Evolutionary conservation across 2,329 filamentous ascomycete genomes (phyloP), one percentile per base, ranked within the genome.

Genomic region (Venturia pyrina): DNA sequence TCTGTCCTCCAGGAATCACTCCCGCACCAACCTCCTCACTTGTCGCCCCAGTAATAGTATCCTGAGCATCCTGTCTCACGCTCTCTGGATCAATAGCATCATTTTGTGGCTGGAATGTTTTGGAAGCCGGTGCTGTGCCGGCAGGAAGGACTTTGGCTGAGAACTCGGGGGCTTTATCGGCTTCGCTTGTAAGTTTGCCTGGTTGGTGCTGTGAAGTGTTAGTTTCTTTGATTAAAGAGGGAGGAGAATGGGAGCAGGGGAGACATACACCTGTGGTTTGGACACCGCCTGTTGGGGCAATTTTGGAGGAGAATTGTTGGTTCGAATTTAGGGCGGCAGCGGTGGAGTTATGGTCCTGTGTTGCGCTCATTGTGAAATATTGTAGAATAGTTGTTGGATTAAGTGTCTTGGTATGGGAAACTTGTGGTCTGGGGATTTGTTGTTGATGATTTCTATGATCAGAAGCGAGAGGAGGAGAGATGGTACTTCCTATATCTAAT

Each of bases 141-240:
- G 87, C 76, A 0, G 86, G 81, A 44, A 86, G 76, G 0, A 81
- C 82, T 73, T 91, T 69, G 32, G 84, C 82, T 70, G 82, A 78
- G 78, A 89, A 91, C 71, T 89, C 87, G 24, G 85, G 85, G 15
- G 76, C 72, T 32, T 78, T 77, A 64, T 88, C 86, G 69, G 85
- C 84, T 68, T 80, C 78, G 71, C 83, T 83, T 66, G 85, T 81
- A 68, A 84, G 81, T 70, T 81, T 78, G 64, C 88, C 88, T 3
- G 83, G 82, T 72, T 85, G 80, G 75, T 91, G 88, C 87, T 89
- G 69, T n/a, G 41, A 64, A 24, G 56, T 67, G 40, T 65, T 53
- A 65, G 64, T 21, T n/a, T 11, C 4, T 19, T 8, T 40, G 28
- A 17, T 59, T n/a, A 21, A 24, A 37, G 15, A 41, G 37, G 32